Evolutionary conservation across 208 protist genomes (phyloP), one percentile per base, ranked within the genome.

Genomic region (Acanthamoeba lugdunensis): DNA sequence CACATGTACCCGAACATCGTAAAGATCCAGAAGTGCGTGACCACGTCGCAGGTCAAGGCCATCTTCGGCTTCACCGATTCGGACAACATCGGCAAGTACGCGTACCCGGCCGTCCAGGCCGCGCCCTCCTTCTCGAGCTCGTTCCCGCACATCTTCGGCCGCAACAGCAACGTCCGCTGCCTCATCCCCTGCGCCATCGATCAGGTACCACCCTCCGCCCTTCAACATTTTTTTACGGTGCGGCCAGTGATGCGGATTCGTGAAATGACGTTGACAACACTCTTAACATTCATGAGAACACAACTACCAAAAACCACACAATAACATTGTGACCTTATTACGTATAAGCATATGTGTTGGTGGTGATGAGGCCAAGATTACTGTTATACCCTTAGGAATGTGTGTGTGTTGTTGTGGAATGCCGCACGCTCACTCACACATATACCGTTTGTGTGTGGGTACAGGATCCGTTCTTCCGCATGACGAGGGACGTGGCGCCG

Each of bases 401-500:
- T 61, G 25, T 61, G 13, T 61, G 13, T 61, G 25, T 61, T 25
- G 21, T 13, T 25, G 13, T 6, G 21, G 21, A 61, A 61, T 61
- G 21, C 13, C 41, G 0, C 41, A 48, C 41, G 9, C 41, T 48
- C 41, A 48, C 41, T 5, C 41, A 11, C 41, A 48, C 14, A 56
- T 14, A 4, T 1, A 18, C 16, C 52, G 52, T 0, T 13, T 56
- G 6, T 56, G 52, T 56, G 52, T 25, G 25, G 0, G 16, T 54
- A 5, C 41, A 98, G 77, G 99, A 99, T 94, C 99, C 99, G 3
- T 99, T 99, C 96, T 99, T 99, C 97, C 97, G 99, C 69, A 96
- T 99, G 89, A 99, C 99, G 11, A 95, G 99, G 45, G 97, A 98
- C 95, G 97, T 99, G 33, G 98, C 99, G 30, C 93, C 97, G n/a